Evolutionary conservation across 176 grass and related monocot genomes (phyloP), one percentile per base, ranked within the genome.

Genomic region (Bonia amplexicaulis): DNA sequence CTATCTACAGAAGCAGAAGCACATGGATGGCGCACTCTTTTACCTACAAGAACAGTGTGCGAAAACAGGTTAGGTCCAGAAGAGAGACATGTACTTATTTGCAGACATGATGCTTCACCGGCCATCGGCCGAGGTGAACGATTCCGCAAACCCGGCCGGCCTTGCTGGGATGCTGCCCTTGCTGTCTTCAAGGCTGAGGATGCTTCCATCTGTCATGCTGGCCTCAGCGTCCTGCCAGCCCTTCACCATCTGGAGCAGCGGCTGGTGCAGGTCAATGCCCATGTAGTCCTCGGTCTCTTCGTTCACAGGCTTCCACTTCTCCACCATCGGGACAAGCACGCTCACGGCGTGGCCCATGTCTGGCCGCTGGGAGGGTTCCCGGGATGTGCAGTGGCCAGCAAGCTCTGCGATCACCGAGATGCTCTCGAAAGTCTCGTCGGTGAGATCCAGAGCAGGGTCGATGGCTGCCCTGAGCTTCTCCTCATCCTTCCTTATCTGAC

Each of bases 121-220:
- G 70, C 93, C 96, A 54, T 98, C 96, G 2, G 96, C 88, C 13
- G 96, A 99, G 67, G 93, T 96, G 89, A 99, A 99, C 2, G 96
- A 95, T 37, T 95, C 96, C 0, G 93, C 96, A 19, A 99, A 96
- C 60, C 96, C 96, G 0, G 86, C 89, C 2, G 96, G 96, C 71
- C 96, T 87, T 19, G 91, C 90, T 2, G 96, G 96, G 71, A 99
- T 99, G 93, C 96, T 99, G 58, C 90, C 96, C 66, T 99, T 99
- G 74, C 96, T 99, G 77, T 99, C 93, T 33, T 92, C 83, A 19
- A 98, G 89, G 85, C 93, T 94, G 27, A 91, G 46, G 15, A 73
- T 92, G 81, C 96, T 95, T 7, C 82, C 84, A 47, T 87, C 89
- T 0, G 87, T 92, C 52, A 87, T 86, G 52, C 83, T 93, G 2